These are phyloP conservation scores for Malassezia restricta DNA, from an alignment of 1,284 basidiomycete genomes.

Conservation along the genomic window DNA sequence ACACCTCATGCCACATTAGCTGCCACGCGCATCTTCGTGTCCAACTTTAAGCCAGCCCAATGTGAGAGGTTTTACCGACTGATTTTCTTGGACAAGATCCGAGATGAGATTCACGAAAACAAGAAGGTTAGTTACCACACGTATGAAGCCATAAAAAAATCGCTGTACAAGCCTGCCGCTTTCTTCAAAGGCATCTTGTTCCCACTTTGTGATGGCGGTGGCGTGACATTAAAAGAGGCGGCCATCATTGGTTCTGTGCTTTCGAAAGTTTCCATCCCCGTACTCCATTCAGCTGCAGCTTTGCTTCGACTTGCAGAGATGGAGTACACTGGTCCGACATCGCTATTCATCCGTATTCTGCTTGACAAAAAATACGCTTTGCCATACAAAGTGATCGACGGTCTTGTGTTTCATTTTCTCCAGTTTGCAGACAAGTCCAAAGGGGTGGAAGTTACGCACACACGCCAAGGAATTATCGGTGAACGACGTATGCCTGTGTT, in stretches of 20 bases:
- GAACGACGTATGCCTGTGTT: constrained; percentile 59
- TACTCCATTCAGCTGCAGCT: constrained; percentile 90
- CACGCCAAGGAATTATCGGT: constrained; percentile 16
- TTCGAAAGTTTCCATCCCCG: constrained; percentile 80
- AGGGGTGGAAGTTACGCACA: constrained; percentile 37
- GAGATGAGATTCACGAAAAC: constrained; percentile 69
- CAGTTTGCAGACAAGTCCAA: constrained; percentile 56
- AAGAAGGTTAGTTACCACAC: constrained; percentile 85
- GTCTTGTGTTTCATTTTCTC: constrained; percentile 94
- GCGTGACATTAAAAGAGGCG: constrained; percentile 82
- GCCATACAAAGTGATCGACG: constrained; percentile 95
- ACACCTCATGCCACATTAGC: constrained; percentile 87
- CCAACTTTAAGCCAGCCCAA: constrained; percentile 89
- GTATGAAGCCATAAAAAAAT: constrained; percentile 80
- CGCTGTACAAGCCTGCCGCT: constrained; percentile 89
- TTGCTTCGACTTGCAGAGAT: constrained; percentile 84
- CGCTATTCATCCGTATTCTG: constrained; percentile 89
- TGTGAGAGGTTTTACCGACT: constrained; percentile 88
- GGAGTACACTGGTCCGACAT: constrained; percentile 89
- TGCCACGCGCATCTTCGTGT: constrained; percentile 88
- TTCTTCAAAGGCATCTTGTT: constrained; percentile 98
- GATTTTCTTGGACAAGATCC: constrained; percentile 76
- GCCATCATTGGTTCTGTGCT: constrained; percentile 87
- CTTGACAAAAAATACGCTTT: constrained; percentile 97
- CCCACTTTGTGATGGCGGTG: constrained; percentile 69